Evolutionary conservation across 352 stramenopile species (phyloP).

Genomic region (Pythium pectinolyticum): DNA sequence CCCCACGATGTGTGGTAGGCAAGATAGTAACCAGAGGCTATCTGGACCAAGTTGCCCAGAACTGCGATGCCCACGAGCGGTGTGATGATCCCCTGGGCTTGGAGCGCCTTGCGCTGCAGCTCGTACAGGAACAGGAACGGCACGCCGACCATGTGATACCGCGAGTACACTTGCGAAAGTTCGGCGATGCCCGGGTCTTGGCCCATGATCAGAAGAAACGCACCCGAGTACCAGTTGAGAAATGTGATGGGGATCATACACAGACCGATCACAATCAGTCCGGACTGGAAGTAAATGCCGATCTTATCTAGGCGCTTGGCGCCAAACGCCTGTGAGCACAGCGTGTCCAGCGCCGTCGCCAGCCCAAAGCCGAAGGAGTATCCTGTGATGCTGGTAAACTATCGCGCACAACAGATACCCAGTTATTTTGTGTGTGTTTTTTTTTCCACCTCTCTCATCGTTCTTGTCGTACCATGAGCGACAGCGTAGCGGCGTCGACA

Average conservation of each 20-base stretch:
- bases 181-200: constrained; percentile 52
- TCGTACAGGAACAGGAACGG: constrained; percentile 43
- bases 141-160: constrained; percentile 25
- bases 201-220: constrained; percentile 47
- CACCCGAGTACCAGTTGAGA: constrained; percentile 53
- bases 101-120: constrained; percentile 57
- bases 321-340: constrained; percentile 68
- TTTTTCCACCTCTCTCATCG: no score
- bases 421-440: no score
- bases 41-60: constrained; percentile 56
- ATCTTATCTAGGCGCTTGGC: constrained; percentile 59
- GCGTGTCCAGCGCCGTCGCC: constrained; percentile 69
- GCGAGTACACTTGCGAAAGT: constrained; percentile 49
- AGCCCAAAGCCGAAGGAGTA: constrained; percentile 71
- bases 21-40: constrained; percentile 62
- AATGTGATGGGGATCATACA: constrained; percentile 46
- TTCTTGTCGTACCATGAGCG: constrained; percentile 74
- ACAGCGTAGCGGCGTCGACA: constrained; percentile 70
- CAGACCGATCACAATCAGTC: constrained; percentile 46
- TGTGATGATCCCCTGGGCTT: constrained; percentile 64
- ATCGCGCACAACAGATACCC: background rate
- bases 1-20: constrained; percentile 70
- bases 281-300: constrained; percentile 72
- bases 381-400: constrained; percentile 66
- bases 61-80: constrained; percentile 61